These are phyloP conservation scores for Hypericum androsaemum DNA, from an alignment of 345 rosid species.

Conservation along the genomic window DNA sequence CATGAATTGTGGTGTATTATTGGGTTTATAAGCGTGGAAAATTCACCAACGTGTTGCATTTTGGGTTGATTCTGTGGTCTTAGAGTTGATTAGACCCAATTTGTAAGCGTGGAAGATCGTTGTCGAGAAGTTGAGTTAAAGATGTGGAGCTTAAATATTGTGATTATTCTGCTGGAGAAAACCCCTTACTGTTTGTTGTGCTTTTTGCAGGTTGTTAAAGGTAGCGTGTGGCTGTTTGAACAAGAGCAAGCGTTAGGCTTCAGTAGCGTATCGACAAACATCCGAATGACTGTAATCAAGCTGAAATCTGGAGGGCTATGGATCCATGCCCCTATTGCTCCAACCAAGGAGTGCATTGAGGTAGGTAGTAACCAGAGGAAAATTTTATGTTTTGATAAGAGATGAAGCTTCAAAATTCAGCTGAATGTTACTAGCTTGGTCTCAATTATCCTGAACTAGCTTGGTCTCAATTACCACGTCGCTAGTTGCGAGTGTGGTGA, in stretches of 20 bases:
- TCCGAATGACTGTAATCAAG: constrained; percentile 91
- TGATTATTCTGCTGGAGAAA: background rate
- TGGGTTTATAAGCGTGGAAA: too few relatives aligned
- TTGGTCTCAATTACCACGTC: too few relatives aligned
- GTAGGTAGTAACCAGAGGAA: constrained; percentile 41
- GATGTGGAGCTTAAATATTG: background rate
- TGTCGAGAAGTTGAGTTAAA: too few relatives aligned
- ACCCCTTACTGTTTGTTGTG: background rate
- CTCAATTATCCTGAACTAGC: too few relatives aligned
- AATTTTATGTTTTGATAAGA: background rate
- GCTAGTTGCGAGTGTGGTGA: too few relatives aligned
- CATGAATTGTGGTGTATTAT: too few relatives aligned
- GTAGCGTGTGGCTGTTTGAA: constrained; percentile 85
- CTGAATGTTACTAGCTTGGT: too few relatives aligned
- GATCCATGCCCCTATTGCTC: constrained; percentile 99
- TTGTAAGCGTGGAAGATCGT: too few relatives aligned
- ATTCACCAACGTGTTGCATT: too few relatives aligned
- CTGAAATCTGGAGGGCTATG: constrained; percentile 95
- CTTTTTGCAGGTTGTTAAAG: constrained; percentile 61
- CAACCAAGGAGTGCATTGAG: constrained; percentile 92
- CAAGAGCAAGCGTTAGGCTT: constrained; percentile 98
- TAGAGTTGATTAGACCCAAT: too few relatives aligned
- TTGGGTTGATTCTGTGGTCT: too few relatives aligned
- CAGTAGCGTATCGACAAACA: constrained; percentile 92
- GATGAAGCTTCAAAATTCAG: background rate